phyloP scores from a whole-genome alignment of 148 eudicot species.

The Vaccinium corymbosum region DNA sequence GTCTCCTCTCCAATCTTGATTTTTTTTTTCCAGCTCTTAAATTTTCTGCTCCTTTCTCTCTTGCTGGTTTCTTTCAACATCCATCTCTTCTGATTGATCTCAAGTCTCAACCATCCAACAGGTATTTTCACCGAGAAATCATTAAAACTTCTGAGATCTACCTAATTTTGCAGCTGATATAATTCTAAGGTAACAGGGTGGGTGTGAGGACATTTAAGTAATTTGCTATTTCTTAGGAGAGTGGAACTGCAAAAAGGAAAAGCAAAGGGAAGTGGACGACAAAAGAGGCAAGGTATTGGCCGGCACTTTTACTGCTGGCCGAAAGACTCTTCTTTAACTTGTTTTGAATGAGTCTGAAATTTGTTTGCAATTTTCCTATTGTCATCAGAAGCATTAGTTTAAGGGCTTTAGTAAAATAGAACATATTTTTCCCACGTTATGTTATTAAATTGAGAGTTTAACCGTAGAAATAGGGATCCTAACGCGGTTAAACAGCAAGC shows the following conservation, averaged over 20 bases:
- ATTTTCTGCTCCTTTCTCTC: conserved; percentile 1
- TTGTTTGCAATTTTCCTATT: neutral
- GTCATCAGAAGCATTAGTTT: neutral
- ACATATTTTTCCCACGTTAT: neutral
- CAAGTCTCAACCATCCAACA: neutral
- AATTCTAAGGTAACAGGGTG: neutral
- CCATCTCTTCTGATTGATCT: conserved; percentile 9
- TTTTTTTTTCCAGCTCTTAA: neutral
- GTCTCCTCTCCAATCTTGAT: conserved; percentile 1
- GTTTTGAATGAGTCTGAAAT: neutral
- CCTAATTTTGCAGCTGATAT: neutral
- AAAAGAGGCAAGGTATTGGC: neutral
- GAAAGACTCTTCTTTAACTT: conserved; percentile 5
- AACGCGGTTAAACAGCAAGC: neutral
- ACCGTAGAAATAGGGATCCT: neutral
- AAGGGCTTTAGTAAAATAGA: neutral
- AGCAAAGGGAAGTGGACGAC: conserved; percentile 17
- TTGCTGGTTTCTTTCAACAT: conserved; percentile 2
- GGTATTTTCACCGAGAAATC: conserved; percentile 8
- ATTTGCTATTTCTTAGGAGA: neutral
- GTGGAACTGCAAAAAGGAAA: conserved; percentile 7
- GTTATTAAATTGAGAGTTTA: neutral
- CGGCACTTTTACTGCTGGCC: conserved; percentile 11
- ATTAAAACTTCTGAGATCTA: neutral
- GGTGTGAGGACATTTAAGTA: neutral